Conservation (phyloP, 768 basidiomycete species). For the Arthromyces matolae region DNA sequence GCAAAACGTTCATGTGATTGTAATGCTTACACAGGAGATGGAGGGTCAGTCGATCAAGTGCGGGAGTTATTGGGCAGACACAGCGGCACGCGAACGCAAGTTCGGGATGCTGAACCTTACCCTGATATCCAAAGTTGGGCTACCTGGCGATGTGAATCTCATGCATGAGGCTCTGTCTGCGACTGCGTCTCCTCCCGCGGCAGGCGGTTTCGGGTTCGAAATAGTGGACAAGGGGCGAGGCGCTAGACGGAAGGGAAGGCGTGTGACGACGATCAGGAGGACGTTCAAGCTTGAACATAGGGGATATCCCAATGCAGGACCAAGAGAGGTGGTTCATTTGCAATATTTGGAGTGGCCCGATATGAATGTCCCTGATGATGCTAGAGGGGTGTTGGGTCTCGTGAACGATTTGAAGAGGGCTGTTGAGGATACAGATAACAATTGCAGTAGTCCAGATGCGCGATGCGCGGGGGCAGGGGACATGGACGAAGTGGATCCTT, state of each 20-base stretch:
- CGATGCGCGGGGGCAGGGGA: background rate
- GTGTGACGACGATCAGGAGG: slow-evolving; percentile 44
- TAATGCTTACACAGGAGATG: slow-evolving; percentile 92
- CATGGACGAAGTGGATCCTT: slow-evolving; percentile 39
- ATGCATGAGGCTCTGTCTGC: slow-evolving; percentile 3
- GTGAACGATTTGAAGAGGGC: slow-evolving; percentile 64
- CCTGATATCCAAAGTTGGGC: slow-evolving; percentile 33
- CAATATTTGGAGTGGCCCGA: slow-evolving; percentile 97
- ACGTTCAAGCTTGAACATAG: slow-evolving; percentile 67
- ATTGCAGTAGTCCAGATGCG: slow-evolving; percentile 11
- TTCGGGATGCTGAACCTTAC: slow-evolving; percentile 74
- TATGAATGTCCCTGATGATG: slow-evolving; percentile 88
- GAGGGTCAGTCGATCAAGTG: slow-evolving; percentile 90
- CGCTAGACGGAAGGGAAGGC: background rate
- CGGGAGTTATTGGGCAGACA: slow-evolving; percentile 81
- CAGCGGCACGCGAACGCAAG: slow-evolving; percentile 18
- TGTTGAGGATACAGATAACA: slow-evolving; percentile 29
- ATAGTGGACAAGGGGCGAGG: background rate
- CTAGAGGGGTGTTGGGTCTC: slow-evolving; percentile 68
- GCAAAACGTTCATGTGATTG: slow-evolving; percentile 90
- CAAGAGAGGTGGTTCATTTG: slow-evolving; percentile 75
- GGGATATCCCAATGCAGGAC: slow-evolving; percentile 52
- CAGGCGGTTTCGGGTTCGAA: slow-evolving; percentile 1
- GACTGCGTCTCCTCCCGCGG: background rate
- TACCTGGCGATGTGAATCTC: slow-evolving; percentile 14